These are phyloP conservation scores for Ophiocordyceps robertsii DNA, from an alignment of 2,329 filamentous ascomycete genomes.

Conservation along the genomic window DNA sequence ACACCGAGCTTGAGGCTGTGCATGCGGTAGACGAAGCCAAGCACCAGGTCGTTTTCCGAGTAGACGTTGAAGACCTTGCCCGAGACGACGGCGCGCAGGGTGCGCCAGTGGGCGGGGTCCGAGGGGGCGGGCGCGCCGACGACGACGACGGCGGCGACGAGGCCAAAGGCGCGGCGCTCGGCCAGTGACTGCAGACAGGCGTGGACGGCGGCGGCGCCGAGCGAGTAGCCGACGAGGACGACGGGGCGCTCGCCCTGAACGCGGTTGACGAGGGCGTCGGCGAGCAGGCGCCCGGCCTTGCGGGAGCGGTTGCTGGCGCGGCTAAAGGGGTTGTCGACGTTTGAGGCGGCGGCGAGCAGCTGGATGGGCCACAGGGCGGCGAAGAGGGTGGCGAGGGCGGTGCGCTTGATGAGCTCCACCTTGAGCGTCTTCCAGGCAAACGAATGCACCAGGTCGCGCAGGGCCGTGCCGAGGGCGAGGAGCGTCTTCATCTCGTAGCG, in stretches of 20 bases:
- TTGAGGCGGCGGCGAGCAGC: constrained; percentile 50
- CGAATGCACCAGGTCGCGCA: constrained; percentile 58
- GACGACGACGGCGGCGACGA: constrained; percentile 72
- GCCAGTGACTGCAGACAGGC: constrained; percentile 67
- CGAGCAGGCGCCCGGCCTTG: constrained; percentile 67
- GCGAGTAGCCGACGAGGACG: constrained; percentile 67
- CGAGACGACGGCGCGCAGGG: constrained; percentile 63
- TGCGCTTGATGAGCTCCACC: constrained; percentile 59
- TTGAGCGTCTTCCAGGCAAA: constrained; percentile 66
- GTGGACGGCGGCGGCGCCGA: constrained; percentile 73
- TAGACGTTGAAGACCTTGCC: constrained; percentile 81
- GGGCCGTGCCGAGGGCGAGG: constrained; percentile 59
- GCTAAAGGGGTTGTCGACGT: constrained; percentile 72
- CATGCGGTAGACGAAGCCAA: constrained; percentile 77
- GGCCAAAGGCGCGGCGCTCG: constrained; percentile 65
- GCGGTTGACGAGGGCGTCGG: constrained; percentile 69
- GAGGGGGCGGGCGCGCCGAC: constrained; percentile 73
- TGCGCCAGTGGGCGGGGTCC: constrained; percentile 57
- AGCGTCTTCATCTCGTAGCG: constrained; percentile 72
- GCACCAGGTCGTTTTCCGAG: constrained; percentile 74
- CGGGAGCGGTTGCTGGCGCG: constrained; percentile 65
- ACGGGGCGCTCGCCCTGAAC: constrained; percentile 73
- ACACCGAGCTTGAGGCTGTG: constrained; percentile 73
- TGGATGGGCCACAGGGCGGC: constrained; percentile 58
- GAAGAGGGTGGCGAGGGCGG: constrained; percentile 54